Evolutionary conservation across 2,329 filamentous ascomycete genomes (phyloP), one percentile per base, ranked within the genome.

Genomic region (Lasiodiplodia sp.): DNA sequence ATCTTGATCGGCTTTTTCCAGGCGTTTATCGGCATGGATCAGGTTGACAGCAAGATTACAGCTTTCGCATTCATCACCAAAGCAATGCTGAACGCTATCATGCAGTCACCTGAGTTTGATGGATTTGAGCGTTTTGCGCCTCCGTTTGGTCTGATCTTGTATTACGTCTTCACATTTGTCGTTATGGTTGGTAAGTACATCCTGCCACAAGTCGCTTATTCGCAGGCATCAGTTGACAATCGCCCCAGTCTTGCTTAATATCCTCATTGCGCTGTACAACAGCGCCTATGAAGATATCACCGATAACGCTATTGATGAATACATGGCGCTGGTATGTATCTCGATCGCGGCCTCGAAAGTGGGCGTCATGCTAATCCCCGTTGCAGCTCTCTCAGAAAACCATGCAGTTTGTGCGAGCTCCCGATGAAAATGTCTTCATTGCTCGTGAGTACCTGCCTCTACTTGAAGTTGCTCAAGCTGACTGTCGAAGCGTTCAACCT

Each of bases 341-440:
- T 38, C 4, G 7, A 38, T 12, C 18, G 28, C 34, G 8, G 14
- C n/a, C 16, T 31, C 16, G 3, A 21, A 21, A 6, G 18, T 16
- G 8, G 28, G 57, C 1, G 7, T 34, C 6, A 51, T 23, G 4
- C 60, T 64, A 3, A 64, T 38, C 10, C 7, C 21, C 31, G 25
- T 37, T 21, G 14, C 37, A 64, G 60, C 60, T 64, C 21, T 64
- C 60, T 0, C 92, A 96, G 73, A 97, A 97, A 81, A 97, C 96
- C 0, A 93, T 98, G 87, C 94, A 97, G 75, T 99, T 97, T 75
- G 93, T 98, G 21, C 92, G 96, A 60, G 96, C 96, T 0, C 96
- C 96, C 0, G 96, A 99, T 74, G 96, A 99, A 79, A 99, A 99
- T 73, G 96, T 99, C 67, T 99, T 96, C 81, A 97, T 99, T 75